These are phyloP conservation scores for Metrosideros polymorpha DNA, from an alignment of 441 rosid genomes.

Conservation along the genomic window DNA sequence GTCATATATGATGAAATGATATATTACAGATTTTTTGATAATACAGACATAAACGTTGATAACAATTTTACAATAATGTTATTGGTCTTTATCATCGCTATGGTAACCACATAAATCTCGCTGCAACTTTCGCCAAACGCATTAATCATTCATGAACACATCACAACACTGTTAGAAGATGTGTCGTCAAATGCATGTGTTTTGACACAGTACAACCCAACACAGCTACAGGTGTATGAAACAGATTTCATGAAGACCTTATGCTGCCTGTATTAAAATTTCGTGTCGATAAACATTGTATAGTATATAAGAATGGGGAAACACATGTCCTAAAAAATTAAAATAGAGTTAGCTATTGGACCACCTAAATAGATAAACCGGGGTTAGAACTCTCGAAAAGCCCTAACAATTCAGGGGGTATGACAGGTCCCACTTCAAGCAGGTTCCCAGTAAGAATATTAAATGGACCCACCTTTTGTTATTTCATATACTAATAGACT, in stretches of 20 bases:
- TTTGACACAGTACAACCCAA: rapidly evolving
- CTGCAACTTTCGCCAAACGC: neutral
- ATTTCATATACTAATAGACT: neutral
- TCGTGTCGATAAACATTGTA: neutral
- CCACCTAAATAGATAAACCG: neutral
- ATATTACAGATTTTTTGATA: no score
- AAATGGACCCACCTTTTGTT: neutral
- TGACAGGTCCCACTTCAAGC: neutral
- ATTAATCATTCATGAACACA: neutral
- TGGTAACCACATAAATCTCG: rapidly evolving
- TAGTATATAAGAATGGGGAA: no score
- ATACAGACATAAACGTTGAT: no score
- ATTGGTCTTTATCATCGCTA: neutral
- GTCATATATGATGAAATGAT: no score
- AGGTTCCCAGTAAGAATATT: neutral
- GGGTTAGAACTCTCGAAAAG: neutral
- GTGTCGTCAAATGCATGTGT: neutral
- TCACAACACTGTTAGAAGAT: neutral
- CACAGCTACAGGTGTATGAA: no score
- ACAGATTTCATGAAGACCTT: neutral
- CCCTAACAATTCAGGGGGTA: neutral
- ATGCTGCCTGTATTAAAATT: rapidly evolving
- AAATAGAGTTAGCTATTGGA: neutral
- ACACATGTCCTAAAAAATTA: neutral
- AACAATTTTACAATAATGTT: neutral